Percentiles rank a stretch among this genome's conserved stretches.
Evolutionary conservation across 306 rosid genomes (phyloP).

Genomic region (Rubus parviflorus): DNA sequence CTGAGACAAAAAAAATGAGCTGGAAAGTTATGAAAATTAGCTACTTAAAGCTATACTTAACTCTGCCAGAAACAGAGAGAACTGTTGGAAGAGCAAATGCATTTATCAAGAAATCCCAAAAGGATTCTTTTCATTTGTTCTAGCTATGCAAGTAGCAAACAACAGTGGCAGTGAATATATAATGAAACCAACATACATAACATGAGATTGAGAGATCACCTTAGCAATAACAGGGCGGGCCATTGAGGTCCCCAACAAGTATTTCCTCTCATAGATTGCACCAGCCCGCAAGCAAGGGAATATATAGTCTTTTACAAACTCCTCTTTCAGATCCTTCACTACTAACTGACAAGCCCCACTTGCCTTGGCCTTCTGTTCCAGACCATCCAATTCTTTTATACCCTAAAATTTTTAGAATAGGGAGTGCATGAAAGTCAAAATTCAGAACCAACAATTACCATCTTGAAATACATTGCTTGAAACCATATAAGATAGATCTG

Average conservation of each 20-base stretch:
- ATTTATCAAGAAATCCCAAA: not conserved
- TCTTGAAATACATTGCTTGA: conserved; percentile 9
- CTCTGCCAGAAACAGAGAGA: not conserved
- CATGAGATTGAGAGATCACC: conserved; percentile 27
- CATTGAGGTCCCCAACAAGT: conserved; percentile 97
- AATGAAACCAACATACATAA: not conserved
- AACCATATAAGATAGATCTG: not conserved
- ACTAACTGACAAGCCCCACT: conserved; percentile 95
- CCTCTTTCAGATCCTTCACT: conserved; percentile 82
- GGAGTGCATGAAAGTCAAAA: conserved; percentile 6
- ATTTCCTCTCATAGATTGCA: conserved; percentile 92
- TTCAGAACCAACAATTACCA: conserved; percentile 3
- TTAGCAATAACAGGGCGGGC: conserved; percentile 93
- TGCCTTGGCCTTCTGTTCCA: conserved; percentile 87
- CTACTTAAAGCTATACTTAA: not conserved
- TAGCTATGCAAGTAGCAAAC: not conserved
- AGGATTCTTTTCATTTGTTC: not conserved
- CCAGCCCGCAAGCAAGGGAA: conserved; percentile 95
- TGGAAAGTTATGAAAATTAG: not conserved
- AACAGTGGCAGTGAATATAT: not conserved
- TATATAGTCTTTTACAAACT: conserved; percentile 76
- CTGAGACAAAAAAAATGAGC: not conserved
- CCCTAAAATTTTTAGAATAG: conserved; percentile 49
- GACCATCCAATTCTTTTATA: conserved; percentile 78
- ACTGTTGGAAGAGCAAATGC: not conserved